Evolutionary conservation across 176 grass and related monocot species (phyloP), one percentile per base, ranked within the genome.

Genomic region (Dactylis glomerata): DNA sequence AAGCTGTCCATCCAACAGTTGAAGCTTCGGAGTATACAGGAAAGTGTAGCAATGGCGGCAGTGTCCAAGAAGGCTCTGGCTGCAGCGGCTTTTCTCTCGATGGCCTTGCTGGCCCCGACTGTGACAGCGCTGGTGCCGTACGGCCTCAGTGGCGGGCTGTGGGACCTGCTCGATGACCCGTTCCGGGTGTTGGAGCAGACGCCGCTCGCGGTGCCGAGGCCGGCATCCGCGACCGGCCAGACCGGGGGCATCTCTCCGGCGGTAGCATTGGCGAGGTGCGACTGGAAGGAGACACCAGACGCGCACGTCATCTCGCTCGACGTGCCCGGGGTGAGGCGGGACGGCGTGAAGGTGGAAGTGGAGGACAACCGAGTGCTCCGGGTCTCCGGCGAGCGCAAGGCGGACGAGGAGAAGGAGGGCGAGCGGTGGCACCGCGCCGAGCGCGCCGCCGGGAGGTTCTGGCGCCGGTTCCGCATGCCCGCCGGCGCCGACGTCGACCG

Each of bases 231-330:
- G 5, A 66, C 19, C 33, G 44, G 44, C 41, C 44, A 52, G 10
- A 41, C 34, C 0, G 31, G 5, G 78, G 2, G 13, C 22, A 26
- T 73, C 42, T 5, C 12, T 3, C 30, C 23, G 22, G 5, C 42
- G 0, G 19, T 91, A 51, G 64, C 79, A 1, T 83, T 94, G 37
- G 88, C 83, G 11, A 77, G 75, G 9, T 87, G 82, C 66, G 88
- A 93, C 68, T 94, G 92, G 92, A 94, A 94, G 83, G 92, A 94
- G 86, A 91, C 92, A 0, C 70, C 86, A 0, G 80, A 81, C 15
- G 92, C 80, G 19, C 88, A 91, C 69, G 45, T 94, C 7, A 86
- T 94, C 71, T 24, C 76, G 68, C 40, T 94, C 52, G 92, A 89
- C 64, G 81, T 91, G 10, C 92, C 89, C 23, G 88, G 86, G 9